Percentiles rank a stretch among this genome's conserved stretches.
Evolutionary conservation across 495 filamentous ascomycete genomes (phyloP).

Genomic region (Penicillium waksmanii): DNA sequence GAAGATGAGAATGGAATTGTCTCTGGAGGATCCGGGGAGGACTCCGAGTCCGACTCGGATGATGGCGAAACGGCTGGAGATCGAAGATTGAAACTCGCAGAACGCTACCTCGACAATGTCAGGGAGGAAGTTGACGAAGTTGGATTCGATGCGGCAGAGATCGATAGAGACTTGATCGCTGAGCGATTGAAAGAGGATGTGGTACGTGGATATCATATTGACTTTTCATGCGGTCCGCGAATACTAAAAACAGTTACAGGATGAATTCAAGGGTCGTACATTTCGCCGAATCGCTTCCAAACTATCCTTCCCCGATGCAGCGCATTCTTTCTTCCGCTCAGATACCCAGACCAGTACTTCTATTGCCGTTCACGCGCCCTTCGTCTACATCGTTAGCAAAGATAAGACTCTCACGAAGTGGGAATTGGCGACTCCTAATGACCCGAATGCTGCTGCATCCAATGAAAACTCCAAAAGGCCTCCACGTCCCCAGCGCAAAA

Average conservation of each 20-base stretch:
- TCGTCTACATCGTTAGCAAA: slow-evolving; percentile 85
- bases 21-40: slow-evolving; percentile 46
- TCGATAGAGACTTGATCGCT: slow-evolving; percentile 90
- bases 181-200: slow-evolving; percentile 89
- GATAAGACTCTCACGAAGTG: slow-evolving; percentile 86
- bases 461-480: slow-evolving; percentile 66
- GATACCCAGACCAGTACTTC: slow-evolving; percentile 78
- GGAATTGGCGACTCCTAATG: slow-evolving; percentile 61
- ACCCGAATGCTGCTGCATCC: slow-evolving; percentile 30
- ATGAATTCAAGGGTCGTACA: slow-evolving; percentile 87
- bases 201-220: slow-evolving; percentile 40
- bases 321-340: slow-evolving; percentile 71
- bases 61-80: slow-evolving; percentile 86
- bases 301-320: slow-evolving; percentile 64
- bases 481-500: slow-evolving; percentile 64
- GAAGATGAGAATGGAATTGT: slow-evolving; percentile 56
- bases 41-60: slow-evolving; percentile 55
- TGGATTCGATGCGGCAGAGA: slow-evolving; percentile 90
- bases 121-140: slow-evolving; percentile 77
- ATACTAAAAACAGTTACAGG: slow-evolving; percentile 40
- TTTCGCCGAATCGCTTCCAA: slow-evolving; percentile 77
- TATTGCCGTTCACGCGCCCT: slow-evolving; percentile 75
- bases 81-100: slow-evolving; percentile 82
- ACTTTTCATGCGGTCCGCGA: not conserved
- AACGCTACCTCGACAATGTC: slow-evolving; percentile 91